Evolutionary conservation across 2,329 filamentous ascomycete genomes (phyloP), one percentile per base, ranked within the genome.

Genomic region (Onygenales sp.): DNA sequence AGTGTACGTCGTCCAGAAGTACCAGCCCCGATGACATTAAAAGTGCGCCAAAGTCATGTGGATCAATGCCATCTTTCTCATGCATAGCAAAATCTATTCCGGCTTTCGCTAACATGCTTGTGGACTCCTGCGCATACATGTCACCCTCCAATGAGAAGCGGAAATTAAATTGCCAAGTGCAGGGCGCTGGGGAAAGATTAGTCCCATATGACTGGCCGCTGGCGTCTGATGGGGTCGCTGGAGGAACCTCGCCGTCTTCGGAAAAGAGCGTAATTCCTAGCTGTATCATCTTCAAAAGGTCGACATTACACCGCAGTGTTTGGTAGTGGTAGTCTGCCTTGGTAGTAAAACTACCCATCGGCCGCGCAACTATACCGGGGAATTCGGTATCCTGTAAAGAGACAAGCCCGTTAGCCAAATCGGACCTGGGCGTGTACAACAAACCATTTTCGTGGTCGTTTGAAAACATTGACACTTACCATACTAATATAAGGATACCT

Each of bases 251-350:
- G 56, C 93, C 93, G 57, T 95, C 86, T 55, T 90, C 81, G 58
- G 89, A 91, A 75, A 96, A 97, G 13, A 98, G 77, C 2, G 92
- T 95, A 62, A 98, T 86, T 54, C 93, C 93, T 54, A 98, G 86
- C 69, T 98, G 93, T 59, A 98, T 97, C 61, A 97, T 91, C 70
- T 95, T 96, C 64, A 98, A 82, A 65, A 98, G 83, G 67, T 98
- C 93, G 64, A 98, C 93, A 67, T 98, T 98, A 63, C 90, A 94
- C 57, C 93, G 87, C 46, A 98, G 79, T 56, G 92, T 97, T 76
- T 98, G 93, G 73, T 98, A 98, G 69, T 98, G 93, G 67, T 98
- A 98, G 64, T 96, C 92, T 59, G 90, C 93, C 74, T 96, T 97
- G 55, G 88, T 93, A 55, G 87, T 83, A 70, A 98, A 98, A 53